Evolutionary conservation across 164 flowering plant genomes (phyloP), one percentile per base, ranked within the genome.

Genomic region (Kingdonia uniflora): DNA sequence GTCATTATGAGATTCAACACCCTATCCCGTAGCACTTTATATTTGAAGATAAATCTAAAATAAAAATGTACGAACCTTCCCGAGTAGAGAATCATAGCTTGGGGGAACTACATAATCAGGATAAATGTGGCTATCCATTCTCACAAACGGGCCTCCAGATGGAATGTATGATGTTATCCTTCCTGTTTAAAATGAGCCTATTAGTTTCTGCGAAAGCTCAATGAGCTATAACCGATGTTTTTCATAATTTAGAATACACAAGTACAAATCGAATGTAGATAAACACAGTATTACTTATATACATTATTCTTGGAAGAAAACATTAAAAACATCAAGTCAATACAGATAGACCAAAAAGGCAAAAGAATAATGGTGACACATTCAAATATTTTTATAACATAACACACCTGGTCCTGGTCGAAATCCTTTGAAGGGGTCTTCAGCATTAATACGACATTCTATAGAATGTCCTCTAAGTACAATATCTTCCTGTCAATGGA

Each of bases 401-500:
- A 41, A 42, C 68, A 58, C 62, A 92, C 99, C 99, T 58, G 99
- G 97, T 38, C 99, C 99, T 10, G 96, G 99, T 47, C 99, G 77
- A 68, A 94, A 94, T 37, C 80, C 80, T 65, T 88, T 86, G 60
- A 94, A 94, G 55, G 97, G 87, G 73, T 94, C 99, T 76, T 94
- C 97, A 23, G 99, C 99, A 75, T 94, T 94, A 52, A 94, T 94
- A 58, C 97, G 99, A 56, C 99, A 94, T 72, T 94, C 99, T 60
- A 94, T 94, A 20, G 99, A 88, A 65, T 94, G 99, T 52, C 99
- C 99, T 71, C 81, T 77, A 19, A 94, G 95, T 55, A 86, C 90
- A 68, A 94, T 86, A 71, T 94, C 99, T 51, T 89, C 99, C 99
- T 92, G 80, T 22, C 60, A 41, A 71, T 6, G 43, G 49, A 58